Conservation (phyloP, 768 basidiomycete species). For the Psilocybe sp. region DNA sequence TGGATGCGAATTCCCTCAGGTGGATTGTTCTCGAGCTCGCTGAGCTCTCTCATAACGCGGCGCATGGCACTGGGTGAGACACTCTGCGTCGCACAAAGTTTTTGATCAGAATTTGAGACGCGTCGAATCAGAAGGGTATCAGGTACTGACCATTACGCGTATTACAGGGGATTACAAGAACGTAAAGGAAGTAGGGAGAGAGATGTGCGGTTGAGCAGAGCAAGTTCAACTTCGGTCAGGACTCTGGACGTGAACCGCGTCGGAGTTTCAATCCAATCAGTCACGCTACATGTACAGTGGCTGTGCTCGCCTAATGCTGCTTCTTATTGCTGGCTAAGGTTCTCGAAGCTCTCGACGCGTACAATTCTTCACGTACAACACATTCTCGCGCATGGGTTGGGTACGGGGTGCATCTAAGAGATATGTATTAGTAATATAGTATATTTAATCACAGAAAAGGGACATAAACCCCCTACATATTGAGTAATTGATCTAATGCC, state of each 20-base stretch:
- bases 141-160: conserved; percentile 13
- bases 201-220: neutral
- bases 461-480: too few relatives aligned
- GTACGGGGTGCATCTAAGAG: too few relatives aligned
- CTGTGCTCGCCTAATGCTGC: too few relatives aligned
- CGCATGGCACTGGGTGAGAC: conserved; percentile 64
- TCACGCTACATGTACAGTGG: neutral
- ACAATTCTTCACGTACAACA: too few relatives aligned
- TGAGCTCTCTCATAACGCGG: conserved; percentile 84
- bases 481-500: too few relatives aligned
- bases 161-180: neutral
- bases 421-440: too few relatives aligned
- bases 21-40: conserved; percentile 75
- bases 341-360: too few relatives aligned
- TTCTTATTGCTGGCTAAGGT: too few relatives aligned
- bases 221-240: neutral
- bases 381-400: too few relatives aligned
- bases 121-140: neutral
- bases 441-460: too few relatives aligned
- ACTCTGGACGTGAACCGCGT: neutral
- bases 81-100: conserved; percentile 25
- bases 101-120: neutral
- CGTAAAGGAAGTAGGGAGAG: neutral
- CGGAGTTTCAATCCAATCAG: conserved; percentile 1
- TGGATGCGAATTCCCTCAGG: conserved; percentile 92